Evolutionary conservation across 2,329 filamentous ascomycete genomes (phyloP).

Genomic region (Colletotrichum kahawae): DNA sequence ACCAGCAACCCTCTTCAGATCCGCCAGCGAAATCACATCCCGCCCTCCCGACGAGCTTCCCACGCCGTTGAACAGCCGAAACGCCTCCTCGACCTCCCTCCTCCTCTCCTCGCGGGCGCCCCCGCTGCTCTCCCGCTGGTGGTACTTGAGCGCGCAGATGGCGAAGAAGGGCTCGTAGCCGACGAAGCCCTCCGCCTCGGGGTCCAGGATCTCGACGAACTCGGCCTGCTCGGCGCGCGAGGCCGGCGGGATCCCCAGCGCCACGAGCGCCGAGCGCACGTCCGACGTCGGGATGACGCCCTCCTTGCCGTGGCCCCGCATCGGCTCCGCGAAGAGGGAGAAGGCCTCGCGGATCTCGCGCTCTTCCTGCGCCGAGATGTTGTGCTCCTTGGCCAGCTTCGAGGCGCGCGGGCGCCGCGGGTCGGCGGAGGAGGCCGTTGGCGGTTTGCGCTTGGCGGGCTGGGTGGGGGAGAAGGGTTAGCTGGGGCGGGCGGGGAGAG

Average conservation of each 20-base stretch:
- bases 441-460: slow-evolving; percentile 59
- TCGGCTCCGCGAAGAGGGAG: slow-evolving; percentile 76
- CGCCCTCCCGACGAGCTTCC: slow-evolving; percentile 15
- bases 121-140: slow-evolving; percentile 54
- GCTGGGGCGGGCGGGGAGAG: neutral
- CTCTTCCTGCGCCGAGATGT: slow-evolving; percentile 84
- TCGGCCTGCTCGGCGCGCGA: slow-evolving; percentile 72
- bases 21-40: slow-evolving; percentile 75
- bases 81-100: slow-evolving; percentile 81
- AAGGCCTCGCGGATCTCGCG: slow-evolving; percentile 92
- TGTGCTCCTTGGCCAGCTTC: slow-evolving; percentile 91
- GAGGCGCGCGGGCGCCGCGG: slow-evolving; percentile 65
- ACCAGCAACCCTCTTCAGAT: slow-evolving; percentile 79
- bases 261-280: slow-evolving; percentile 75
- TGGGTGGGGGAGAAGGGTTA: slow-evolving; percentile 27
- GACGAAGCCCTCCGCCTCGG: slow-evolving; percentile 78
- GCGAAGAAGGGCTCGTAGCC: slow-evolving; percentile 83
- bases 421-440: slow-evolving; percentile 33
- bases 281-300: slow-evolving; percentile 72
- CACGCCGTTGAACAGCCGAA: slow-evolving; percentile 75
- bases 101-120: slow-evolving; percentile 41
- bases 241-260: slow-evolving; percentile 77
- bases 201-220: slow-evolving; percentile 83
- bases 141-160: slow-evolving; percentile 86
- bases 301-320: slow-evolving; percentile 64